phyloP scores from a whole-genome alignment of 768 basidiomycete species.

The Tremella yokohamensis region DNA sequence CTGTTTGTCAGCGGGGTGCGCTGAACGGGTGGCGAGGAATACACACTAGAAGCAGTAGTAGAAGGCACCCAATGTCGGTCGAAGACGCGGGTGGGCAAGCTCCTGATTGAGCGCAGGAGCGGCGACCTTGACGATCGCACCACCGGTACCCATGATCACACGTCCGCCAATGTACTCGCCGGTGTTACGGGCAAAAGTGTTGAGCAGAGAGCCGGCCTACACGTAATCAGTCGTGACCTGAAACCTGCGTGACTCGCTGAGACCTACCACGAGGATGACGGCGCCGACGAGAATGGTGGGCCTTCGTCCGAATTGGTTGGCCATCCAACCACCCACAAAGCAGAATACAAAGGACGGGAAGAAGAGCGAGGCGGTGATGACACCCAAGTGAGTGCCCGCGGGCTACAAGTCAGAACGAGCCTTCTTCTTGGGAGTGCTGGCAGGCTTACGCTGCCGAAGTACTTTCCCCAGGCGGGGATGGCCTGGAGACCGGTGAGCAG shows the following conservation, averaged over 20 bases:
- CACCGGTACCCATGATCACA: constrained; percentile 6
- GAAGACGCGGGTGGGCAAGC: constrained; percentile 9
- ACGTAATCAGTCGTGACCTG: constrained; percentile 51
- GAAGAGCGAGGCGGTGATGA: constrained; percentile 28
- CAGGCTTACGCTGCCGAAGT: constrained; percentile 6
- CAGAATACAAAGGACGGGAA: constrained; percentile 16
- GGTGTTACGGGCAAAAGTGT: not conserved
- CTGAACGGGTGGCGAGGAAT: not conserved
- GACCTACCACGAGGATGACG: not conserved
- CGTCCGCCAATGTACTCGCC: constrained; percentile 7
- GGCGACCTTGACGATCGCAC: not conserved
- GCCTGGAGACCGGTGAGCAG: constrained; percentile 33
- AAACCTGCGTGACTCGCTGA: no score
- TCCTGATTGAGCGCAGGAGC: constrained; percentile 1
- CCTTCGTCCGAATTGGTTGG: constrained; percentile 37
- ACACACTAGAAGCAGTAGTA: constrained; percentile 62
- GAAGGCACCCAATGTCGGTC: constrained; percentile 40
- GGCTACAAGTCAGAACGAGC: constrained; percentile 5
- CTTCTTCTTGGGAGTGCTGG: no score
- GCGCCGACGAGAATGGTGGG: constrained; percentile 1
- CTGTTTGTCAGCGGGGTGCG: constrained; percentile 1
- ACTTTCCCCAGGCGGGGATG: constrained; percentile 21
- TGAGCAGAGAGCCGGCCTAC: constrained; percentile 48
- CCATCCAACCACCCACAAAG: constrained; percentile 14
- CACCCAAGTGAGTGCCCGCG: constrained; percentile 18